Percentiles rank a stretch among this genome's conserved stretches.
Conservation (phyloP, 2,329 filamentous ascomycete genomes). For the Neopestalotiopsis rosae region DNA sequence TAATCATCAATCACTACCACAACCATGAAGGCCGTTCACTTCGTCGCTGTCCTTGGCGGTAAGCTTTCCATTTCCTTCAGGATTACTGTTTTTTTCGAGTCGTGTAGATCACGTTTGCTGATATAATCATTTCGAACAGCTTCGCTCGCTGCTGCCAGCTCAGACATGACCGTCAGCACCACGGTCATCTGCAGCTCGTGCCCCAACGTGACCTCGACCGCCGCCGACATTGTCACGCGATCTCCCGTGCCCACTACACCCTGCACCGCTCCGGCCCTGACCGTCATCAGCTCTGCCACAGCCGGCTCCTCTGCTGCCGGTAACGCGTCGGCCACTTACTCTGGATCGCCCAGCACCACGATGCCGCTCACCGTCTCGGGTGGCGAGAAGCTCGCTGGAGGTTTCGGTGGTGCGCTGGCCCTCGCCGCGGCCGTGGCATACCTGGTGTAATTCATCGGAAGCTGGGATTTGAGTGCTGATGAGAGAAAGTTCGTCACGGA, state of each 20-base stretch:
- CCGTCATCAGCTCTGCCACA: slow-evolving; percentile 4
- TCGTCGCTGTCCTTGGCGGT: slow-evolving; percentile 1
- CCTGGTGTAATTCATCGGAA: not conserved
- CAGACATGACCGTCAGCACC: slow-evolving; percentile 3
- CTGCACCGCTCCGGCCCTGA: slow-evolving; percentile 3
- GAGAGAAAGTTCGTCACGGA: no score
- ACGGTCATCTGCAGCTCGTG: slow-evolving; percentile 2
- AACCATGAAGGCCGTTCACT: not conserved
- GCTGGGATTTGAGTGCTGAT: no score
- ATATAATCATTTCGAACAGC: not conserved
- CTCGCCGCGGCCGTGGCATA: not conserved
- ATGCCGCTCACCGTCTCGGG: not conserved
- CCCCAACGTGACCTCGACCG: not conserved
- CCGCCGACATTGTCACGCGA: slow-evolving; percentile 5
- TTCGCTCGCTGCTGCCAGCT: not conserved
- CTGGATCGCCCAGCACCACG: not conserved
- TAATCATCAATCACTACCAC: not conserved
- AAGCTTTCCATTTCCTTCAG: not conserved
- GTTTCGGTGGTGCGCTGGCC: not conserved
- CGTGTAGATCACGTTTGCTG: not conserved
- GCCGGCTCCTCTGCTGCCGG: not conserved
- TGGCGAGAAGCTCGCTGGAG: not conserved
- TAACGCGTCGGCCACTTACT: not conserved
- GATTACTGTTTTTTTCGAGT: not conserved
- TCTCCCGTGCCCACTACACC: slow-evolving; percentile 1